Percentiles rank a stretch among this genome's conserved stretches.
These are phyloP conservation scores for Obelidium mucronatum DNA, from an alignment of 192 early-diverging fungal genomes.

Conservation along the genomic window DNA sequence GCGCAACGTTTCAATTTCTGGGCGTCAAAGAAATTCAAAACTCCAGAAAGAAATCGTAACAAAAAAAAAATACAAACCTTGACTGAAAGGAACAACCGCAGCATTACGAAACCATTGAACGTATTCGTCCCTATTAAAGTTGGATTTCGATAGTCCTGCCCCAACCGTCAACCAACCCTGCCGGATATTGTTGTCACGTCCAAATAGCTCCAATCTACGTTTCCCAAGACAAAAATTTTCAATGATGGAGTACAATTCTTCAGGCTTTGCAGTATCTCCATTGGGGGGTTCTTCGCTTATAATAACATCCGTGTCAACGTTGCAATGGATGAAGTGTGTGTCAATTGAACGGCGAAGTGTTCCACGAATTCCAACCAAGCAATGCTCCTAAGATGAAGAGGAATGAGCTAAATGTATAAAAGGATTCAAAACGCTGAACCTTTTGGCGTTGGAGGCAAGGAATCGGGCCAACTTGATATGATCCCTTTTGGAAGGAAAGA, in stretches of 20 bases:
- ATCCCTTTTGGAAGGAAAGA: constrained; percentile 48
- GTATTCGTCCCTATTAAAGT: constrained; percentile 18
- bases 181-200: constrained; percentile 64
- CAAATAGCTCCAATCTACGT: constrained; percentile 68
- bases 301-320: constrained; percentile 74
- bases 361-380: constrained; percentile 71
- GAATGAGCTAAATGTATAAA: not conserved
- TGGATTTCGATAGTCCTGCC: constrained; percentile 6
- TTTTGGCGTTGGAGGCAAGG: constrained; percentile 66
- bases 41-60: not conserved
- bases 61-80: constrained; percentile 28
- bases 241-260: constrained; percentile 69
- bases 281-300: constrained; percentile 62
- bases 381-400: constrained; percentile 55
- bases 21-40: too few relatives aligned
- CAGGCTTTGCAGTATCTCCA: constrained; percentile 57
- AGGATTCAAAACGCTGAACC: too few relatives aligned
- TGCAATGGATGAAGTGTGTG: constrained; percentile 75
- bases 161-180: constrained; percentile 72
- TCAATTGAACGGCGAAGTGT: constrained; percentile 70
- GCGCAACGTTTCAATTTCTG: constrained; percentile 59
- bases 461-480: constrained; percentile 41
- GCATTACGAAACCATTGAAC: constrained; percentile 16
- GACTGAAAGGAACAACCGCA: constrained; percentile 27
- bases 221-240: constrained; percentile 72